These are phyloP conservation scores for Yamadazyma sp. DNA, from an alignment of 1,139 yeast species.

Conservation along the genomic window DNA sequence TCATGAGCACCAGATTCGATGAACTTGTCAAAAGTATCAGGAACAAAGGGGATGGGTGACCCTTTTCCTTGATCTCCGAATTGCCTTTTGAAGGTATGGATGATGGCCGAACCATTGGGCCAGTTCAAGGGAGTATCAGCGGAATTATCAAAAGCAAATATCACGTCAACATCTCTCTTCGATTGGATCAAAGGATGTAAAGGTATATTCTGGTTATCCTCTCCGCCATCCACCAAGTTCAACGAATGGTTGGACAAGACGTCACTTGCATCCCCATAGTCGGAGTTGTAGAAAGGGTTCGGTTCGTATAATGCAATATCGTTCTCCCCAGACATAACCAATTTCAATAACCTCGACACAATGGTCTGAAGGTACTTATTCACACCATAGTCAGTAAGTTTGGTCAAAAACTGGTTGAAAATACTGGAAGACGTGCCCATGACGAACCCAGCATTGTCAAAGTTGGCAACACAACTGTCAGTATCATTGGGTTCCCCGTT, in stretches of 20 bases:
- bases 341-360: conserved; percentile 25
- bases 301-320: conserved; percentile 45
- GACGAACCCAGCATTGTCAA: conserved; percentile 45
- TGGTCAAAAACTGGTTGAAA: conserved; percentile 36
- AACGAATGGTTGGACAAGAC: conserved; percentile 27
- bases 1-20: conserved; percentile 26
- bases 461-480: conserved; percentile 32
- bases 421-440: conserved; percentile 48
- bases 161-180: conserved; percentile 69
- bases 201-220: conserved; percentile 79
- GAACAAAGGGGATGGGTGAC: conserved; percentile 43
- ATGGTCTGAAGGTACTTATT: conserved; percentile 25
- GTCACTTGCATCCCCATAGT: conserved; percentile 15
- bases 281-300: conserved; percentile 36
- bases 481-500: conserved; percentile 27
- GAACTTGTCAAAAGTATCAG: conserved; percentile 28
- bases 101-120: conserved; percentile 79
- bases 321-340: conserved; percentile 26
- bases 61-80: conserved; percentile 42
- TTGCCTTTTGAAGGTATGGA: conserved; percentile 53
- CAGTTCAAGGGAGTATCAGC: conserved; percentile 68
- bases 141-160: conserved; percentile 84
- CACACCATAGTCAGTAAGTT: conserved; percentile 20
- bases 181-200: conserved; percentile 72
- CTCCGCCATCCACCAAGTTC: conserved; percentile 86